These are phyloP conservation scores for Saccharomycopsis amapae DNA, from an alignment of 805 yeast species.

Conservation along the genomic window DNA sequence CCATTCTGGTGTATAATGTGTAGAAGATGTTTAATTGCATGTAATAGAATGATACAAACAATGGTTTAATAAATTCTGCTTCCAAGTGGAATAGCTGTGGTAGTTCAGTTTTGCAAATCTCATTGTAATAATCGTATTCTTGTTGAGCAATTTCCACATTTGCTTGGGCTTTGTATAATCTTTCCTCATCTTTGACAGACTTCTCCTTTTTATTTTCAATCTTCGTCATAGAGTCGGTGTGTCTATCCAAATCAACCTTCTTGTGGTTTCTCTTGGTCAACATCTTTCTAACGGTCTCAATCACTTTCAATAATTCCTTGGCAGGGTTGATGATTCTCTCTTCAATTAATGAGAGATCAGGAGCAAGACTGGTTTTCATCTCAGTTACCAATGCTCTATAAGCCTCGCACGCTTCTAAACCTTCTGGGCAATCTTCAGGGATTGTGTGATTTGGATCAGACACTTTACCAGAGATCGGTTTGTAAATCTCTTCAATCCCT, in stretches of 20 bases:
- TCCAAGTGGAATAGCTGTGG: constrained; percentile 85
- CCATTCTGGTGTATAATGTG: constrained; percentile 84
- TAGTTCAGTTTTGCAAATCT: constrained; percentile 83
- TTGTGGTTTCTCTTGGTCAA: constrained; percentile 93
- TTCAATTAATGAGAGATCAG: constrained; percentile 89
- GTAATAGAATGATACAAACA: constrained; percentile 89
- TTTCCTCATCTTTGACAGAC: constrained; percentile 86
- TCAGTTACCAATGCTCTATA: constrained; percentile 84
- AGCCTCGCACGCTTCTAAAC: constrained; percentile 89
- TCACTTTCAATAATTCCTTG: constrained; percentile 77
- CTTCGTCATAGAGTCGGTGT: constrained; percentile 59
- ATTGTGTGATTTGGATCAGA: constrained; percentile 76
- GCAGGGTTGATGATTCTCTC: constrained; percentile 87
- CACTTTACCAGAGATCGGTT: constrained; percentile 89
- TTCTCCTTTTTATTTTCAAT: constrained; percentile 77
- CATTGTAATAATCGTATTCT: constrained; percentile 93
- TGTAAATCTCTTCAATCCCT: constrained; percentile 91
- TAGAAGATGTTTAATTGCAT: constrained; percentile 97
- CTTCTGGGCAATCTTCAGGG: constrained; percentile 95
- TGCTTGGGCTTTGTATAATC: constrained; percentile 79
- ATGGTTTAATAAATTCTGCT: constrained; percentile 85
- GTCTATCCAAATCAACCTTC: constrained; percentile 89
- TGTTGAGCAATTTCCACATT: constrained; percentile 87
- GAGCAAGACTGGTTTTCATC: constrained; percentile 76
- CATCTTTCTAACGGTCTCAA: constrained; percentile 83